Evolutionary conservation across 345 rosid species (phyloP), one percentile per base, ranked within the genome.

Genomic region (Eutrema heterophyllum): DNA sequence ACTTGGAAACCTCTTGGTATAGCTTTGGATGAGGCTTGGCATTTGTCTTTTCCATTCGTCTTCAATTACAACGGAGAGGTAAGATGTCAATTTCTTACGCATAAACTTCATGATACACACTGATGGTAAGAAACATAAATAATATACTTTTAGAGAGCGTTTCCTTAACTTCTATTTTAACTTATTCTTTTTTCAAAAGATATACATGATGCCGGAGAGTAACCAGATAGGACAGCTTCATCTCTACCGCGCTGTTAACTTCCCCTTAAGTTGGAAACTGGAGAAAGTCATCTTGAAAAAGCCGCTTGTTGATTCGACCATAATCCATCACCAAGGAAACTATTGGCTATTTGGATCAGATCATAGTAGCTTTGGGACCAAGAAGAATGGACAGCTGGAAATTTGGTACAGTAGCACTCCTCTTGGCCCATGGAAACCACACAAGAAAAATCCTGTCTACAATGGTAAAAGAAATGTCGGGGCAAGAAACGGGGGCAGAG

Each of bases 201-300:
- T 90, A 77, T 95, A 92, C 76, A 88, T 95, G 99, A 81, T 95
- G 86, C 99, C 99, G 6, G 99, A 95, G 84, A 81, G 96, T 74
- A 83, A 83, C 66, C 71, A 55, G 68, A 84, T 78, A 68, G 97
- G 96, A 41, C 86, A 95, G 41, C 86, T 95, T 74, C 85, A 86
- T 64, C 85, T 92, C 36, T 95, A 92, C 84, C 86, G 91, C 68
- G 94, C 96, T 43, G 60, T 82, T 24, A 79, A 83, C 74, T 95
- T 95, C 59, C 99, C 99, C 4, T 78, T 95, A 70, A 80, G 77
- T 41, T 95, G 99, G 99, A 85, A 77, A 33, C 79, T 88, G 15
- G 94, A 90, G 67, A 85, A 81, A 75, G 73, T 88, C 52, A 76
- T 95, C 61, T 64, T 92, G 72, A 82, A 84, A 44, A 95, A 86